Evolutionary conservation across 495 filamentous ascomycete species (phyloP), one percentile per base, ranked within the genome.

Genomic region (Bombardia bombarda): DNA sequence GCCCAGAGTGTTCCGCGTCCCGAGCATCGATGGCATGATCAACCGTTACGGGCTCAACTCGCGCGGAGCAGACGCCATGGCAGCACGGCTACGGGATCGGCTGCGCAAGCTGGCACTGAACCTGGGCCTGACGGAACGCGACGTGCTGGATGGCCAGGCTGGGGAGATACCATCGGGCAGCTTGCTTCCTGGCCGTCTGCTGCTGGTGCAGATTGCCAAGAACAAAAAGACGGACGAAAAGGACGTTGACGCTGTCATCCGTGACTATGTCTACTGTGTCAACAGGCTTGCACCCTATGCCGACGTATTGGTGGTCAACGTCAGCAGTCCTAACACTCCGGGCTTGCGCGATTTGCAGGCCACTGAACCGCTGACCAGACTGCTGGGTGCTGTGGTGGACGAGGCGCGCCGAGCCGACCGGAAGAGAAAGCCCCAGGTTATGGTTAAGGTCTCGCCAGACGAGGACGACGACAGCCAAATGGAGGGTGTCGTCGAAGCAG

Each of bases 361-460:
- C 9, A 73, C 80, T 2, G 87, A 81, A 21, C 89, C 88, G 4
- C 63, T 98, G 38, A 90, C 87, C 4, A 65, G 74, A 41, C 82
- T 97, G 39, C 64, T 98, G 32, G 73, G 70, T 3, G 86, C 83
- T 0, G 92, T 97, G 5, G 90, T 96, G 7, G 72, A 79, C 21
- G 84, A 89, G 18, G 85, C 87, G 1, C 68, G 73, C 45, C 62
- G 63, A 38, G 73, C 84, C 13, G 67, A 81, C 8, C 69, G 90
- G 50, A 82, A 74, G 52, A 75, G 67, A 8, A 87, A 84, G 63
- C 90, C 90, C 3, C 80, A 71, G 40, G 85, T 97, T 22, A 93
- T 97, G 83, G 92, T 98, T 40, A 98, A 98, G 69, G 88, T 96
- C 23, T 90, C 85, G 45, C 92, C 92, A 1, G 92, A 98, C 46